Percentiles rank a stretch among this genome's conserved stretches.
Conservation (phyloP, 202 grass and related monocot genomes). For the Sporobolus alterniflorus region DNA sequence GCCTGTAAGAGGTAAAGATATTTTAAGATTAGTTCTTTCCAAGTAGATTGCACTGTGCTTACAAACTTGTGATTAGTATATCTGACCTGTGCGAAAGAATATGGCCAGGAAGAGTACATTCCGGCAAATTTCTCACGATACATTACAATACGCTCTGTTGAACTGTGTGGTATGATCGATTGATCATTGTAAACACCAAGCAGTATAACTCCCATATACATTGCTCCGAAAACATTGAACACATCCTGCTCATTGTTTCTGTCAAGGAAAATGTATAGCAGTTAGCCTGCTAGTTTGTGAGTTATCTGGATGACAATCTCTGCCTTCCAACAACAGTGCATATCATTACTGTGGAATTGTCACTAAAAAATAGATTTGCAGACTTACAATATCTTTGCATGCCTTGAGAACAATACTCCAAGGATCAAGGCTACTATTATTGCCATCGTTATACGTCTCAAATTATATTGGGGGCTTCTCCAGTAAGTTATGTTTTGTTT, state of each 20-base stretch:
- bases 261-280: background rate
- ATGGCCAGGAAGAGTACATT: constrained; percentile 69
- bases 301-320: background rate
- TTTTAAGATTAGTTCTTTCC: background rate
- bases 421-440: constrained; percentile 34
- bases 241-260: constrained; percentile 84
- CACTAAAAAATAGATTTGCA: background rate
- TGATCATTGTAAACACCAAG: constrained; percentile 30
- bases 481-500: constrained; percentile 77
- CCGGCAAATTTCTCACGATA: constrained; percentile 57
- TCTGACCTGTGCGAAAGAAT: constrained; percentile 61
- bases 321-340: no score
- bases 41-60: background rate
- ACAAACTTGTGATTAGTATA: background rate
- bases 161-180: constrained; percentile 47
- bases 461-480: constrained; percentile 81
- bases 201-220: constrained; percentile 38
- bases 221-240: constrained; percentile 68
- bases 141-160: constrained; percentile 44
- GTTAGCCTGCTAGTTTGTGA: background rate
- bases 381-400: constrained; percentile 66
- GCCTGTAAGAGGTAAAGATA: constrained; percentile 43
- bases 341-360: constrained; percentile 23
- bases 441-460: constrained; percentile 52
- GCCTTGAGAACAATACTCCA: constrained; percentile 56